Base-by-base conservation (phyloP, 177 flowering plant genomes). In the Vitis hybrid region DNA sequence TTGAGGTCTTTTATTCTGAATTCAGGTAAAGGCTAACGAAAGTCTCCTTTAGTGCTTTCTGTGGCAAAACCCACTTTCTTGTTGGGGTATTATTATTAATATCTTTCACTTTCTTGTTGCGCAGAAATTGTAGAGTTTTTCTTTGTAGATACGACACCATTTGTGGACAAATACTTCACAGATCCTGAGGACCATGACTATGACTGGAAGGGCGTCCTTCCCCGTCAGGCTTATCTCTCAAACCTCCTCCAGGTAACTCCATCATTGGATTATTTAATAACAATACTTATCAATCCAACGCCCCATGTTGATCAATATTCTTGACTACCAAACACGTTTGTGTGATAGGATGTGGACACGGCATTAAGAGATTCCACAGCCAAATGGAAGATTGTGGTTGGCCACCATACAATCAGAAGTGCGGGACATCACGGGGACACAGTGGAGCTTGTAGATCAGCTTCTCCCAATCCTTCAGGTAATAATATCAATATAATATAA, bases 101-200 rank as follows among this genome's bases (percentile, higher is more conserved):
- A 38, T 24, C 44, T 67, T 24, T 24, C 28, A 20, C 59, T 53
- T 38, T 24, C 28, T 24, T 24, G 28, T 65, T 67, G 6, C 8
- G 33, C 77, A 90, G 97, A 77, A 71, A 71, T 83, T 50, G 95
- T 67, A 2, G 93, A 94, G 13, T 80, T 94, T 20, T 84, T 92
- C 85, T 89, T 94, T 53, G 84, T 94, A 62, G 98, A 94, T 73
- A 94, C 98, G 2, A 89, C 85, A 56, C 98, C 98, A 2, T 88
- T 94, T 44, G 88, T 84, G 0, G 86, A 86, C 10, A 74, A 79
- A 4, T 94, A 94, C 78, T 90, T 91, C 61, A 76, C 74, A 0
- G 58, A 85, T 0, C 90, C 93, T 17, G 62, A 81, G 17, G 84
- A 82, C 2, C 81, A 87, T 60, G 72, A 52, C 13, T 94, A 94